Evolutionary conservation across 106 monocot species (phyloP).

Genomic region (Apostasia ramifera): DNA sequence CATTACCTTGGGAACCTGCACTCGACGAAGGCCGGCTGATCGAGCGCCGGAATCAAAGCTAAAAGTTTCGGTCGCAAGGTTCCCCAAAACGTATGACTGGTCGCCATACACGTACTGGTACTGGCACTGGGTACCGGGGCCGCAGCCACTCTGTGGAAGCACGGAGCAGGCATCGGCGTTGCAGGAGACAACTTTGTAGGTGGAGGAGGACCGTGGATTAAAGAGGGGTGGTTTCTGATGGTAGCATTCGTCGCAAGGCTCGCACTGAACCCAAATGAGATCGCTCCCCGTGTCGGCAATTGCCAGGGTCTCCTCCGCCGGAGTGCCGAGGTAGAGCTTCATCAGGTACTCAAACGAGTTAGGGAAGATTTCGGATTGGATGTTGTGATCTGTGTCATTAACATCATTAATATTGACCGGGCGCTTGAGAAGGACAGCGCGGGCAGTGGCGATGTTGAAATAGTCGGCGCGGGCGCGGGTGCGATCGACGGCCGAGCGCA

Average conservation of each 20-base stretch:
- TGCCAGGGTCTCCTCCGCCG: conserved; percentile 4
- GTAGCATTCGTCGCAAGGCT: conserved; percentile 13
- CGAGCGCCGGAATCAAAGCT: conserved; percentile 8
- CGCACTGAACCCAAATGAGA: conserved; percentile 22
- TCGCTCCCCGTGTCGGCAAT: conserved; percentile 30
- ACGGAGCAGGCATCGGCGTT: conserved; percentile 1
- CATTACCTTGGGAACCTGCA: background rate
- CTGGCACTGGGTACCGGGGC: background rate
- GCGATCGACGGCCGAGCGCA: conserved; percentile 13
- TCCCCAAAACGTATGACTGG: conserved; percentile 15
- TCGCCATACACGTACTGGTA: conserved; percentile 28
- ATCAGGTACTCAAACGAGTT: conserved; percentile 26
- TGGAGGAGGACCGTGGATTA: conserved; percentile 18
- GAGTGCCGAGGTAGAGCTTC: conserved; percentile 27
- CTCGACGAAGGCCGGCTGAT: background rate
- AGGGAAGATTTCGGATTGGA: conserved; percentile 13
- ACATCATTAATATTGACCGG: no score
- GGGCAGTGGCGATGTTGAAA: background rate
- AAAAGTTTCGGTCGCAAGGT: conserved; percentile 33
- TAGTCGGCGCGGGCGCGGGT: conserved; percentile 1
- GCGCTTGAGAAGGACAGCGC: no score
- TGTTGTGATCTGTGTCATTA: no score
- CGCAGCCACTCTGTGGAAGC: background rate
- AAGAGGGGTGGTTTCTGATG: conserved; percentile 10
- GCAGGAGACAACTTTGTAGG: conserved; percentile 21